Evolutionary conservation across 352 stramenopile genomes (phyloP), one percentile per base, ranked within the genome.

Genomic region (Pythium apleroticum): DNA sequence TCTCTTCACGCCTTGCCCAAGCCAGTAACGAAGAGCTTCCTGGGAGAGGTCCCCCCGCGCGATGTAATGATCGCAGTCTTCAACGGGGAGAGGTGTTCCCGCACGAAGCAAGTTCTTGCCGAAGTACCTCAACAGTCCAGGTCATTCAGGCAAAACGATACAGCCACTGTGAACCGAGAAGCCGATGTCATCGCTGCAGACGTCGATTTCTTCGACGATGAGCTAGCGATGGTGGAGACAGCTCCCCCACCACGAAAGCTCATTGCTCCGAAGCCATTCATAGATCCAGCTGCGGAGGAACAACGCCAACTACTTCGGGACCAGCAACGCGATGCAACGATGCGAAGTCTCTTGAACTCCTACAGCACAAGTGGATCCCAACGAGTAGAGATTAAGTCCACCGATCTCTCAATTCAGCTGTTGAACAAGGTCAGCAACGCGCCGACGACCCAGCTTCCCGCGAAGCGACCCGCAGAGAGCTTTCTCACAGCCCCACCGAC

Each of bases 51-150:
- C 5, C 65, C 60, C 12, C 66, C 71, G 10, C 66, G 70, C 35
- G 74, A 76, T 4, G 48, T 81, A 19, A 71, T 84, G 50, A 64
- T 76, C 52, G 72, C 77, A 43, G 77, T 89, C 12, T 85, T 86
- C 63, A 73, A 77, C 11, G 77, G 80, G 12, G 57, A 74, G 17
- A 52, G 76, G 14, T 84, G 71, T 46, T 72, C 80, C 37, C 78
- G 77, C 15, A 81, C 76, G 4, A 70, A 70, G 45, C 41, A 65
- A 37, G 15, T 22, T 8, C 57, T 69, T 17, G 25, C 20, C 4
- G 39, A 58, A 8, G 24, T 22, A 20, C 35, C 66, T 68, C 24
- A 27, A 33, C 20, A 9, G 7, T 25, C 20, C 2, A 25, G 20
- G n/a, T 15, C 41, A 11, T 15, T 8, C 4, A 49, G 5, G 3